phyloP scores from a whole-genome alignment of 345 rosid genomes.

The Theobroma cacao region DNA sequence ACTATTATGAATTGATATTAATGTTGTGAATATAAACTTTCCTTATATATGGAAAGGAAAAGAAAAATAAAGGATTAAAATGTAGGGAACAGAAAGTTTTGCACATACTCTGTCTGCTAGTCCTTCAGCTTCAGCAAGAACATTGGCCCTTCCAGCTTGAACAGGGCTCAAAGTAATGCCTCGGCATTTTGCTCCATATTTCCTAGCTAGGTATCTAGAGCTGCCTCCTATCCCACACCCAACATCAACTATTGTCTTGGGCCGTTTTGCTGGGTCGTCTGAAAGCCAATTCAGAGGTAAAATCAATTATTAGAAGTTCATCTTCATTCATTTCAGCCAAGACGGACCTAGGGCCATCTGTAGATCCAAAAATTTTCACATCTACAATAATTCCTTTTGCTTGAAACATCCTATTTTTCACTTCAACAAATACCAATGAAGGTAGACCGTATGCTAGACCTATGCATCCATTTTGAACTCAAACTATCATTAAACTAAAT shows the following conservation, averaged over 20 bases:
- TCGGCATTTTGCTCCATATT: conserved; percentile 60
- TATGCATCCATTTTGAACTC: too few species aligned
- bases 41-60: neutral
- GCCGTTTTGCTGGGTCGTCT: conserved; percentile 36
- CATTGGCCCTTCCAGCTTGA: conserved; percentile 77
- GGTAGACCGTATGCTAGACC: neutral
- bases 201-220: conserved; percentile 72
- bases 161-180: conserved; percentile 89
- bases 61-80: neutral
- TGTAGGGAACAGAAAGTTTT: neutral
- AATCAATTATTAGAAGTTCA: neutral
- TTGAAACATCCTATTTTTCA: neutral
- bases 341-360: neutral
- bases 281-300: conserved; percentile 7
- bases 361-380: neutral
- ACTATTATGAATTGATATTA: neutral
- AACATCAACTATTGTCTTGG: conserved; percentile 79
- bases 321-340: neutral
- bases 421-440: neutral
- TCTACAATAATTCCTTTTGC: neutral
- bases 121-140: conserved; percentile 65
- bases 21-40: neutral
- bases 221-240: conserved; percentile 98
- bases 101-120: conserved; percentile 48
- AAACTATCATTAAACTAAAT: too few species aligned